These are phyloP conservation scores for Tylopilus sp. DNA, from an alignment of 1,284 basidiomycete species.

Conservation along the genomic window DNA sequence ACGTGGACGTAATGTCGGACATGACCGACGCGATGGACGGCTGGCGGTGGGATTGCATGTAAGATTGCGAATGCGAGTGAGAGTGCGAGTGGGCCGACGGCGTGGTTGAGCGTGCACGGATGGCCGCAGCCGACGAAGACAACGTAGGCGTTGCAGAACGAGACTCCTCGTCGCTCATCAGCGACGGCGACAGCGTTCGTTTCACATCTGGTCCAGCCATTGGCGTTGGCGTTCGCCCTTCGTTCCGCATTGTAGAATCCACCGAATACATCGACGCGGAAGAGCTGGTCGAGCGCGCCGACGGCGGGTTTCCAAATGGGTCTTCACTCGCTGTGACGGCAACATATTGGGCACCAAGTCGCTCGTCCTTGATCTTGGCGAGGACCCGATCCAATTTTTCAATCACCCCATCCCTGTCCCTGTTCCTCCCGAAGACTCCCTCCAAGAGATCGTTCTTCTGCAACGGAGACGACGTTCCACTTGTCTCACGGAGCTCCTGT, in stretches of 20 bases:
- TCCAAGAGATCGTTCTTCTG: constrained; percentile 62
- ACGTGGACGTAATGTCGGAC: constrained; percentile 45
- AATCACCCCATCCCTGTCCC: constrained; percentile 58
- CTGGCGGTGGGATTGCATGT: constrained; percentile 40
- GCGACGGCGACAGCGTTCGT: constrained; percentile 24
- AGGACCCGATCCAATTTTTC: constrained; percentile 78
- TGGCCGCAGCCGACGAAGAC: constrained; percentile 11
- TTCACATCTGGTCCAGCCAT: constrained; percentile 20
- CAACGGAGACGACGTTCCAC: constrained; percentile 22
- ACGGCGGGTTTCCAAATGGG: constrained; percentile 26
- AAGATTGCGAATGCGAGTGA: constrained; percentile 14
- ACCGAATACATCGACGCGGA: constrained; percentile 59
- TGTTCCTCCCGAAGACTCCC: constrained; percentile 53
- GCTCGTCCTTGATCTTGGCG: constrained; percentile 63
- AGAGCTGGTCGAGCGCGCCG: constrained; percentile 34
- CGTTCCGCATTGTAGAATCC: constrained; percentile 35
- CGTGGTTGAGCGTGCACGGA: constrained; percentile 37
- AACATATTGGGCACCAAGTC: constrained; percentile 27
- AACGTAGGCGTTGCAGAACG: constrained; percentile 34
- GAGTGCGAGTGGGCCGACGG: constrained; percentile 33
- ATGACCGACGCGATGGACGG: constrained; percentile 63
- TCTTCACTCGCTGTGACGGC: constrained; percentile 11
- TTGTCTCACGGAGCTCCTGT: constrained; percentile 67
- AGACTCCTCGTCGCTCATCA: constrained; percentile 21
- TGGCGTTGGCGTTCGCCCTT: constrained; percentile 32